Percentiles rank a stretch among this genome's conserved stretches.
These are phyloP conservation scores for Bombardia bombarda DNA, from an alignment of 495 filamentous ascomycete genomes.

Conservation along the genomic window DNA sequence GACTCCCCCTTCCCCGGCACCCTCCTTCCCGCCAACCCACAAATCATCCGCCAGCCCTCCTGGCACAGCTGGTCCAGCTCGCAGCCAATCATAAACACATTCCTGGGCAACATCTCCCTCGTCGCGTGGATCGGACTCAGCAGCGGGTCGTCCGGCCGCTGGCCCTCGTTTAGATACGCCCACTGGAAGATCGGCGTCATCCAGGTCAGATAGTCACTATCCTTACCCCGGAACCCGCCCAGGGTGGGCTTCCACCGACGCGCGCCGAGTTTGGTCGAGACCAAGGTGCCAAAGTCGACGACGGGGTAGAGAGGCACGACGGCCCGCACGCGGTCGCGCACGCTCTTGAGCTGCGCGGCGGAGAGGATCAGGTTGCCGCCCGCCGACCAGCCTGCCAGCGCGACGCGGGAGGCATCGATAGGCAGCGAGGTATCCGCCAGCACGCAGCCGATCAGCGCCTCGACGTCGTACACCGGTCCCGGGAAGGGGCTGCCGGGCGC, in stretches of 20 bases:
- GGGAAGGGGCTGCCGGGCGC: slow-evolving; percentile 27
- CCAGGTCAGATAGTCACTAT: slow-evolving; percentile 15
- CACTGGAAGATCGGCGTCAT: slow-evolving; percentile 21
- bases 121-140: slow-evolving; percentile 23
- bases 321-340: slow-evolving; percentile 19
- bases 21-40: slow-evolving; percentile 18
- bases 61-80: slow-evolving; percentile 40
- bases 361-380: slow-evolving; percentile 29
- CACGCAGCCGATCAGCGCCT: slow-evolving; percentile 18
- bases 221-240: slow-evolving; percentile 16
- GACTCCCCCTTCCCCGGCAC: slow-evolving; percentile 8
- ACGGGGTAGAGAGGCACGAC: slow-evolving; percentile 27
- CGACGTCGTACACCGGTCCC: slow-evolving; percentile 21
- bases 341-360: slow-evolving; percentile 18
- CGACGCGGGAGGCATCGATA: slow-evolving; percentile 26
- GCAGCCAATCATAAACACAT: slow-evolving; percentile 42
- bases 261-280: slow-evolving; percentile 10
- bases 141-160: slow-evolving; percentile 15
- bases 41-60: slow-evolving; percentile 29
- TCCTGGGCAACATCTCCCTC: slow-evolving; percentile 19
- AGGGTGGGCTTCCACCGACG: slow-evolving; percentile 27
- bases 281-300: slow-evolving; percentile 16
- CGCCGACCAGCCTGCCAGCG: slow-evolving; percentile 27
- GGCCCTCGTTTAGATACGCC: slow-evolving; percentile 21
- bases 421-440: slow-evolving; percentile 20